Percentiles rank a stretch among this genome's conserved stretches.
Conservation (phyloP, 2,329 filamentous ascomycete species). For the Aspergillus awamori region DNA sequence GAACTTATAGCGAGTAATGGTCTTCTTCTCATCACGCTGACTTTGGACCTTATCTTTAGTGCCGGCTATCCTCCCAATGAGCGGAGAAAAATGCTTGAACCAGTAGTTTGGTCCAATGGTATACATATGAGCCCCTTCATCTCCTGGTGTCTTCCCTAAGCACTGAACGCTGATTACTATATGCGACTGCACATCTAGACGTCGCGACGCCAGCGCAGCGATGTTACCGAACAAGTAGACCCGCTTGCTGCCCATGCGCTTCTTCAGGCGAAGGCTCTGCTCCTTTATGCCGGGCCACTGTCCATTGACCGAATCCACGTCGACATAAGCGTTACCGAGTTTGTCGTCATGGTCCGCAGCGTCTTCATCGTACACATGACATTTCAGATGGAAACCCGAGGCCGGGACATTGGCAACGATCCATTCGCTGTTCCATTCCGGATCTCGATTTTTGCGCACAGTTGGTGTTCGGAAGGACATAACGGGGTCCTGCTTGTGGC, state of each 20-base stretch:
- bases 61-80: slow-evolving; percentile 80
- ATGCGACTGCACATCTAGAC: slow-evolving; percentile 68
- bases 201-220: slow-evolving; percentile 63
- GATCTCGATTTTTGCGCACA: slow-evolving; percentile 70
- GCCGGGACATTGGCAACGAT: slow-evolving; percentile 82
- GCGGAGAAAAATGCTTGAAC: slow-evolving; percentile 83
- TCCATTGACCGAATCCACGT: slow-evolving; percentile 62
- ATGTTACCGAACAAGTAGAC: slow-evolving; percentile 76
- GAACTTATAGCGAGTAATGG: slow-evolving; percentile 75
- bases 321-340: slow-evolving; percentile 80
- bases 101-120: slow-evolving; percentile 76
- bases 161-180: slow-evolving; percentile 75
- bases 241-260: slow-evolving; percentile 78
- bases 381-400: slow-evolving; percentile 80
- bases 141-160: slow-evolving; percentile 70
- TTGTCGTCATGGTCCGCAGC: slow-evolving; percentile 82
- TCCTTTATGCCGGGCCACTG: slow-evolving; percentile 70
- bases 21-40: slow-evolving; percentile 53
- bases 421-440: slow-evolving; percentile 84
- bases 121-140: slow-evolving; percentile 70
- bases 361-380: slow-evolving; percentile 88
- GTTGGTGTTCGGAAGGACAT: slow-evolving; percentile 76
- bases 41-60: slow-evolving; percentile 67
- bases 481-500: slow-evolving; percentile 84
- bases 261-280: slow-evolving; percentile 72